Evolutionary conservation across 352 stramenopile species (phyloP).

Genomic region (Phytophthora lateralis): DNA sequence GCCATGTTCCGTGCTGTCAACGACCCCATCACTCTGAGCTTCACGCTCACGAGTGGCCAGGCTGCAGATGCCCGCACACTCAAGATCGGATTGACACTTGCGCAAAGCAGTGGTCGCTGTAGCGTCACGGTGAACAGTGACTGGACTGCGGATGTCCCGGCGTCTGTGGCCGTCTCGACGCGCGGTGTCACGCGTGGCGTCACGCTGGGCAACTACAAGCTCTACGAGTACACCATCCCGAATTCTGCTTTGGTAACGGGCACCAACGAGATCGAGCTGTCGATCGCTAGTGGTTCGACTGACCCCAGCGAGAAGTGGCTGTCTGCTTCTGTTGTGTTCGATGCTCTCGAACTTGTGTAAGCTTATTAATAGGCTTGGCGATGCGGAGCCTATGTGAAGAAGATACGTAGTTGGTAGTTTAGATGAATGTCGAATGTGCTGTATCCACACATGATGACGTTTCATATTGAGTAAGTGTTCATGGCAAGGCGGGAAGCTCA

Average conservation of each 20-base stretch:
- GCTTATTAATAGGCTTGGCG: conserved; percentile 1
- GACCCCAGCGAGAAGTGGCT: conserved; percentile 47
- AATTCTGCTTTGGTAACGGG: conserved; percentile 29
- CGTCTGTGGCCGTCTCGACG: conserved; percentile 41
- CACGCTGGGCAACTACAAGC: conserved; percentile 50
- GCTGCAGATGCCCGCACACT: conserved; percentile 28
- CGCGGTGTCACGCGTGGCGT: conserved; percentile 51
- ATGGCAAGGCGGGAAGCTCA: no score
- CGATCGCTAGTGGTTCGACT: conserved; percentile 42
- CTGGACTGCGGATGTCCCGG: conserved; percentile 30
- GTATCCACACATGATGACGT: not conserved
- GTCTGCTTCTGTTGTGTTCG: conserved; percentile 49
- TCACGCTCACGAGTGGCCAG: conserved; percentile 35
- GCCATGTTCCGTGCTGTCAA: conserved; percentile 56
- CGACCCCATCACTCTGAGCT: conserved; percentile 42
- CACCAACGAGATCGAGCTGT: conserved; percentile 40
- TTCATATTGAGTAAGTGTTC: no score
- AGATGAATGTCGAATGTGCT: not conserved
- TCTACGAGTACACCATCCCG: conserved; percentile 55
- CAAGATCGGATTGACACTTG: conserved; percentile 47
- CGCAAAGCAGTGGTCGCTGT: conserved; percentile 43
- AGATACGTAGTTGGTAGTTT: not conserved
- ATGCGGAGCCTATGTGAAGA: not conserved
- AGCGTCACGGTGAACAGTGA: conserved; percentile 45
- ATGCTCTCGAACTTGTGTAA: conserved; percentile 50